Base-by-base conservation (phyloP, 2,329 filamentous ascomycete species). In the Zasmidium angulare region DNA sequence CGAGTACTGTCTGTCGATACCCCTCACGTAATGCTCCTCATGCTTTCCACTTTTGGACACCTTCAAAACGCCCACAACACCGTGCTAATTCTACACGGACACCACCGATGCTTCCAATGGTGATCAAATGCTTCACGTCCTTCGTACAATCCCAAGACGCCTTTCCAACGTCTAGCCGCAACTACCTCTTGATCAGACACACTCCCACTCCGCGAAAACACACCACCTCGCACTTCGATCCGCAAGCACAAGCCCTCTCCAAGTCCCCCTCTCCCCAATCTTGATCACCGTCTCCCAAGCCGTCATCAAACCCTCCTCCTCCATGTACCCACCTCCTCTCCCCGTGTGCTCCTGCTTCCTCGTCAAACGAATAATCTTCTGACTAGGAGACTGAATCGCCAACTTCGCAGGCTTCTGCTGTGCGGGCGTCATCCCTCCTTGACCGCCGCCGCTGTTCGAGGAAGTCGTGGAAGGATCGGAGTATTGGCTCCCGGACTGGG, bases 281-380 rank as follows among this genome's bases (percentile, higher is more conserved):
- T 96, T 96, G 77, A 96, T 93, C 51, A 93, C 91, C 6, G 91
- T 95, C 78, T 95, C 91, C 90, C 91, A 96, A 3, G 85, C 87
- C 46, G 87, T 89, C 19, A 89, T 89, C 65, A 91, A 73, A 26
- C 85, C 85, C 55, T 89, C 88, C 77, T 77, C 52, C 74, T 75
- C 49, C 78, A 80, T n/a, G n/a, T n/a, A n/a, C n/a, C n/a, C n/a
- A n/a, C n/a, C 22, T 79, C 78, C 50, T 78, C 81, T 61, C 80
- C 78, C 56, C 79, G 81, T 71, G 81, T 83, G 69, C 87, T 90
- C 79, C 55, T 71, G 67, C 65, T 93, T 93, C 67, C 90, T 82
- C 81, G 91, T 91, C 71, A 96, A 81, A 55, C 95, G 83, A 60
- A 98, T 84, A 67, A 99, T 98, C 79, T 98, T 98, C 62, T 96